phyloP scores from a whole-genome alignment of 2,329 filamentous ascomycete species.

The Ophiostoma ips region DNA sequence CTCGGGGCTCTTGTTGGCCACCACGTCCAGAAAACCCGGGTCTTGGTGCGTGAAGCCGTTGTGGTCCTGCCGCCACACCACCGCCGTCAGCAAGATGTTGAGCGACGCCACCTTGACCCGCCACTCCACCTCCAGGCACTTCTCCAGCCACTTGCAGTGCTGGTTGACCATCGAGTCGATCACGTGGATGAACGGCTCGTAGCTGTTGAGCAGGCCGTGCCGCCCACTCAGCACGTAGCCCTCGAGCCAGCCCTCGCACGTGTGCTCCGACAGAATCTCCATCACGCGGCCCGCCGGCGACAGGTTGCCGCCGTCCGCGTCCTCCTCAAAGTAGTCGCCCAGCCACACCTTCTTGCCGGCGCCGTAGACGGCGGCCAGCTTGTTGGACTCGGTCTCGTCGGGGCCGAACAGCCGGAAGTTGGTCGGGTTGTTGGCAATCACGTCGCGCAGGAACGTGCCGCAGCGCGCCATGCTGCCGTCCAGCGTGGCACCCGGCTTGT shows the following conservation, averaged over 20 bases:
- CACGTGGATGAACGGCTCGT: slow-evolving; percentile 72
- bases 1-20: slow-evolving; percentile 67
- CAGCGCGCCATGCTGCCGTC: slow-evolving; percentile 57
- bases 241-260: slow-evolving; percentile 67
- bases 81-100: slow-evolving; percentile 66
- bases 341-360: slow-evolving; percentile 70
- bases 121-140: slow-evolving; percentile 69
- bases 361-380: slow-evolving; percentile 57
- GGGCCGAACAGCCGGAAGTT: slow-evolving; percentile 68
- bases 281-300: slow-evolving; percentile 57
- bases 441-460: slow-evolving; percentile 50
- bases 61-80: slow-evolving; percentile 72
- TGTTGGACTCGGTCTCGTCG: slow-evolving; percentile 73
- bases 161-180: slow-evolving; percentile 77
- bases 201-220: slow-evolving; percentile 65
- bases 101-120: slow-evolving; percentile 58
- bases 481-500: slow-evolving; percentile 42
- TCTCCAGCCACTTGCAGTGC: slow-evolving; percentile 77
- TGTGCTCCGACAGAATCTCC: slow-evolving; percentile 77
- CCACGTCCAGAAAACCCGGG: slow-evolving; percentile 65
- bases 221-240: slow-evolving; percentile 63
- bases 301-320: slow-evolving; percentile 60
- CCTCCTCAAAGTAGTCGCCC: slow-evolving; percentile 65
- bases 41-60: slow-evolving; percentile 68
- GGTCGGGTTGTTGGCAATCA: slow-evolving; percentile 48